Evolutionary conservation across 352 stramenopile species (phyloP), one percentile per base, ranked within the genome.

Genomic region (Phytophthora hibernalis): DNA sequence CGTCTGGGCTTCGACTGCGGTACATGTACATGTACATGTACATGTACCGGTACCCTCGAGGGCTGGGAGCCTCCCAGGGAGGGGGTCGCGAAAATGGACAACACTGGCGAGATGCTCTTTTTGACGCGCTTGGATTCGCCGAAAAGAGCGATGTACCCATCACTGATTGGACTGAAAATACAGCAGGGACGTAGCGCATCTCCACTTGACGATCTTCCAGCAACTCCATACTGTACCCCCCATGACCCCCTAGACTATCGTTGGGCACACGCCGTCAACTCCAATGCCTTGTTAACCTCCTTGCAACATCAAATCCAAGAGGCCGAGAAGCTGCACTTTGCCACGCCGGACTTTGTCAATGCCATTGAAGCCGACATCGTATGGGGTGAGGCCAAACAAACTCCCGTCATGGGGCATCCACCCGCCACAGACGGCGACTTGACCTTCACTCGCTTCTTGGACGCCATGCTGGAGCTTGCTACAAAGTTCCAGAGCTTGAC

Each of bases 281-380:
- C 80, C 5, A 51, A 52, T 5, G 69, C 55, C 30, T 55, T 81
- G 61, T 53, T 90, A 13, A 21, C 31, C 0, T 20, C 43, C 16
- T 72, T 89, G 13, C 64, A 68, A 21, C 47, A 45, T 5, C 59
- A 81, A 37, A 76, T 89, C 45, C 37, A 61, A 35, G 43, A 37
- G 48, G 79, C 54, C 12, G 54, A 64, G 42, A 50, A 44, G 15
- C 40, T 12, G 16, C 50, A 67, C 37, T 81, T 65, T 37, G 30
- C 43, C n/a, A 51, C 56, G 4, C 6, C 18, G 5, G 54, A 61
- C 21, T 83, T 76, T 35, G 72, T 81, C 37, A 92, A 90, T 65
- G 83, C 83, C 38, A 73, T 90, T 30, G 83, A 92, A 45, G 83
- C 83, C 55, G 83, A 92, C 53, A 80, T 92, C 54, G 86, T 92